phyloP scores from a whole-genome alignment of 2,329 filamentous ascomycete species.

The Herpotrichia juniperi region DNA sequence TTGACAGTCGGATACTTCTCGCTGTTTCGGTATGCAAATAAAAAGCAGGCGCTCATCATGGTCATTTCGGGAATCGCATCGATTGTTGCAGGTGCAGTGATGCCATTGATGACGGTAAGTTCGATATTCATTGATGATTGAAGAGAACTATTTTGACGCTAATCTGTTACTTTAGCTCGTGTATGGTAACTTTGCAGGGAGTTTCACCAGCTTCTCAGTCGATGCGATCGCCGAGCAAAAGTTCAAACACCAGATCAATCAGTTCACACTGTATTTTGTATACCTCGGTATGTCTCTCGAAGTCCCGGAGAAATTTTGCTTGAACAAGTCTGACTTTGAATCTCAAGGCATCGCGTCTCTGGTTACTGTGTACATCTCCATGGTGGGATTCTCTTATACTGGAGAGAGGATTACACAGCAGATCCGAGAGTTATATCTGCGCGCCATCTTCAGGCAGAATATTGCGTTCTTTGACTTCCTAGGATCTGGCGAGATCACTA shows the following conservation, averaged over 20 bases:
- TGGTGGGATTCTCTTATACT: slow-evolving; percentile 82
- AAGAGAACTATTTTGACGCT: neutral
- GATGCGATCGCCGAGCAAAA: slow-evolving; percentile 28
- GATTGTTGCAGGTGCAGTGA: slow-evolving; percentile 74
- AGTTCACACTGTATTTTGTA: slow-evolving; percentile 45
- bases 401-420: slow-evolving; percentile 56
- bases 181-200: slow-evolving; percentile 47
- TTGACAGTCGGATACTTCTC: slow-evolving; percentile 53
- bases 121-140: neutral
- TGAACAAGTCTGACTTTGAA: slow-evolving; percentile 3
- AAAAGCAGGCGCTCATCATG: slow-evolving; percentile 49
- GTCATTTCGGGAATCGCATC: slow-evolving; percentile 65
- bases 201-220: slow-evolving; percentile 43
- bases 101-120: slow-evolving; percentile 72
- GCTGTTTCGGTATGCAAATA: slow-evolving; percentile 54
- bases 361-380: slow-evolving; percentile 77
- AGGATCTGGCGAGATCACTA: slow-evolving; percentile 93
- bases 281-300: slow-evolving; percentile 37
- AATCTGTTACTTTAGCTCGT: slow-evolving; percentile 30
- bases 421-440: slow-evolving; percentile 67
- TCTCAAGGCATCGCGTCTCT: slow-evolving; percentile 35
- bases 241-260: slow-evolving; percentile 37
- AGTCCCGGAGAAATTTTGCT: neutral
- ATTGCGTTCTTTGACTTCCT: slow-evolving; percentile 72
- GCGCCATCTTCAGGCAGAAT: slow-evolving; percentile 53